phyloP scores from a whole-genome alignment of 2,329 filamentous ascomycete genomes.

The Colletotrichum sp. region DNA sequence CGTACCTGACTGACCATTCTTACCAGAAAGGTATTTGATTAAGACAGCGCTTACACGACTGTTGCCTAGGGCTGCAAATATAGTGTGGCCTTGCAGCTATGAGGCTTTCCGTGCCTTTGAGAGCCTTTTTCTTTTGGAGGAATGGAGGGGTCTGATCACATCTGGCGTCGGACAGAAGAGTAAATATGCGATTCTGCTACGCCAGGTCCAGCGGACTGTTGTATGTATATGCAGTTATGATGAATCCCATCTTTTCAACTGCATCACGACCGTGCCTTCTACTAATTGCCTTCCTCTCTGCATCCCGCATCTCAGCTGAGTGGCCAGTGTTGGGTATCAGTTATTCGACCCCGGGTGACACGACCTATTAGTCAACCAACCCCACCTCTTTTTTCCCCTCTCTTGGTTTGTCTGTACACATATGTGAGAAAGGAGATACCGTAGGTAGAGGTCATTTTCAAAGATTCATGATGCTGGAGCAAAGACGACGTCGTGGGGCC shows the following conservation, averaged over 20 bases:
- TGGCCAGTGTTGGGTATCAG: not conserved
- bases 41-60: not conserved
- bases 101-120: not conserved
- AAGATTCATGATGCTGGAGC: not conserved
- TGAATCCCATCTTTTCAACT: not conserved
- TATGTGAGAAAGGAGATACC: not conserved
- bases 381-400: not conserved
- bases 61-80: not conserved
- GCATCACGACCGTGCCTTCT: too few relatives aligned
- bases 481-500: not conserved
- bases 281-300: accelerated
- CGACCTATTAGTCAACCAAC: not conserved
- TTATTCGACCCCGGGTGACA: not conserved
- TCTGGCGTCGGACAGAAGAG: not conserved
- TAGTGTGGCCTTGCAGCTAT: not conserved
- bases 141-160: not conserved
- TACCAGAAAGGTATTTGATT: accelerated
- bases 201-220: not conserved
- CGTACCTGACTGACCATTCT: accelerated
- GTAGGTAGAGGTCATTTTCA: not conserved
- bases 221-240: not conserved
- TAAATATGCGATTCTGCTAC: not conserved
- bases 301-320: not conserved
- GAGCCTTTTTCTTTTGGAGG: not conserved
- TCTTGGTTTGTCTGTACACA: not conserved